Evolutionary conservation across 306 rosid genomes (phyloP), one percentile per base, ranked within the genome.

Genomic region (Rubus idaeus): DNA sequence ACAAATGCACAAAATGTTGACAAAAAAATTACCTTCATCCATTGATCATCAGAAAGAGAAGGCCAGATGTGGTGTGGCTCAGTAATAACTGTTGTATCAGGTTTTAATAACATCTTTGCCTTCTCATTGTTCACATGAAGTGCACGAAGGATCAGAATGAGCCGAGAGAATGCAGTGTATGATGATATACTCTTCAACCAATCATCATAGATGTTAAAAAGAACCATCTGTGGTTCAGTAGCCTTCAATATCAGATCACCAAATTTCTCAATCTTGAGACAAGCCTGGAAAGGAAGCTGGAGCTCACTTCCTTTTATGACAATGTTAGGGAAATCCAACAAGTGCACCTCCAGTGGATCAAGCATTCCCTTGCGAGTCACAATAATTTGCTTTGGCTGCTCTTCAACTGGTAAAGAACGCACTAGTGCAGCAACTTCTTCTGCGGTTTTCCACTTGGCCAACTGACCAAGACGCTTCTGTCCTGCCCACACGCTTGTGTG

Each of bases 401-500:
- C 99, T 80, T 95, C 99, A 51, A 95, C 99, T 9, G 99, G 99
- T 83, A 95, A 77, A 62, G 99, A 95, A 64, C 99, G 91, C 78
- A 95, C 99, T 79, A 95, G 97, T 35, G 99, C 99, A 63, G 99
- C 99, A 82, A 95, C 99, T 89, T 96, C 99, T 84, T 95, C 99
- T 12, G 99, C 99, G 39, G 99, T 95, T 87, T 95, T 95, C 99
- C 99, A 95, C 91, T 95, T 95, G 4, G 99, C 99, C 88, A 95
- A 80, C 87, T 95, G 99, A 71, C 99, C 99, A 75, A 95, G 99
- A 89, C 99, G 99, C 86, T 95, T 95, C 87, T 95, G 99, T 73
- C 99, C 99, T 66, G 99, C 99, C 99, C 99, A 95, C 2, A 95
- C 99, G 87, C 99, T 95, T 3, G 98, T 95, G 82, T 95, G 99